phyloP scores from a whole-genome alignment of 2,329 filamentous ascomycete genomes.

The Myriosclerotinia curreyana region DNA sequence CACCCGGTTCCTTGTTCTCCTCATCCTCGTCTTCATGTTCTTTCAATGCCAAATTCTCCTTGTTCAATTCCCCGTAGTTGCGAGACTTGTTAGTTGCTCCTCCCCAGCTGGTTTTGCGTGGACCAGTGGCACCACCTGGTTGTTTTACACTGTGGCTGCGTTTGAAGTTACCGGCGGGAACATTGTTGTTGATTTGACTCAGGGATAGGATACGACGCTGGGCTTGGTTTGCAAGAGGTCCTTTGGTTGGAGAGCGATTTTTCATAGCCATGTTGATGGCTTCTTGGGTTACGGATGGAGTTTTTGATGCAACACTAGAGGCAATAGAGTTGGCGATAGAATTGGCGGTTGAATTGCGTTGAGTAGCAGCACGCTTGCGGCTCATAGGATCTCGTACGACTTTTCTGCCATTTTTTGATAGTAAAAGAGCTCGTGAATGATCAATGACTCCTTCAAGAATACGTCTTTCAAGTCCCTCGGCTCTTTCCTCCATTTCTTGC shows the following conservation, averaged over 20 bases:
- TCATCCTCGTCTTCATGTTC: conserved; percentile 55
- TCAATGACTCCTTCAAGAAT: conserved; percentile 96
- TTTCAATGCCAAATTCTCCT: conserved; percentile 61
- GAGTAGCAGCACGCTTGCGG: conserved; percentile 50
- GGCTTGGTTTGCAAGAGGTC: conserved; percentile 45
- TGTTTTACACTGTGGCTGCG: conserved; percentile 76
- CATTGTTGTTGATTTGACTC: conserved; percentile 82
- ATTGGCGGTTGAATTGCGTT: conserved; percentile 43
- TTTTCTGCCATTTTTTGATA: conserved; percentile 55
- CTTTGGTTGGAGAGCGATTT: conserved; percentile 33
- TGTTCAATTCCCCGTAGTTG: conserved; percentile 52
- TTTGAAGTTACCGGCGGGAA: conserved; percentile 59
- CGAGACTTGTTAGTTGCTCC: conserved; percentile 41
- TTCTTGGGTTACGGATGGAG: conserved; percentile 40
- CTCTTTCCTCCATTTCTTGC: conserved; percentile 82
- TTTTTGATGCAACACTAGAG: conserved; percentile 36
- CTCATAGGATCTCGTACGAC: conserved; percentile 48
- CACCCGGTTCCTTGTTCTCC: conserved; percentile 21
- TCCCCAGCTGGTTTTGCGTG: conserved; percentile 70
- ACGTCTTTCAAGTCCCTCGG: conserved; percentile 83
- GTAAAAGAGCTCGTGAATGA: conserved; percentile 86
- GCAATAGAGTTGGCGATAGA: conserved; percentile 40
- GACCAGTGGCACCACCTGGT: conserved; percentile 45
- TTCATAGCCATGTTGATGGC: conserved; percentile 55
- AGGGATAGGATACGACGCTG: conserved; percentile 83